Conservation (phyloP, 2,329 filamentous ascomycete species). For the Botrytis fragariae region DNA sequence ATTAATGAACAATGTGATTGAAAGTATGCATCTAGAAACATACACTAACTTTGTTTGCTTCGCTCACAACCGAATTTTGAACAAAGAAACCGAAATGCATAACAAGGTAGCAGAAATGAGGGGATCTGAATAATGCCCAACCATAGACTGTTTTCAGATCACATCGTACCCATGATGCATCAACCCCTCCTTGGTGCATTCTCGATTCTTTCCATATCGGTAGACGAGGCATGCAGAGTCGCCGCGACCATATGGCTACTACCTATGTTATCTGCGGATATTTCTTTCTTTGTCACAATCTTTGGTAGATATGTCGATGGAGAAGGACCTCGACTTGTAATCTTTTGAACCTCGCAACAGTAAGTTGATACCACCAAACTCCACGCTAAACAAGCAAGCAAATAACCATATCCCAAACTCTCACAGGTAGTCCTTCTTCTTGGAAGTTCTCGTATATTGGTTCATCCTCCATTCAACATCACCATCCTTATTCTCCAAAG, state of each 20-base stretch:
- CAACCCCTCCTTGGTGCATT: neutral
- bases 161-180: conserved; percentile 9
- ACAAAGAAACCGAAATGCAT: conserved; percentile 20
- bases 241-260: conserved; percentile 20
- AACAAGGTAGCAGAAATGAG: conserved; percentile 20
- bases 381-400: conserved; percentile 36
- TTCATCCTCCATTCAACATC: conserved; percentile 96
- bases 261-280: conserved; percentile 16
- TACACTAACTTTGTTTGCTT: neutral
- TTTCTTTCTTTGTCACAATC: conserved; percentile 16
- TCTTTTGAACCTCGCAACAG: conserved; percentile 20
- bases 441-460: conserved; percentile 88
- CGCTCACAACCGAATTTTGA: conserved; percentile 7
- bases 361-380: conserved; percentile 33
- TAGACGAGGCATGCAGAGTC: conserved; percentile 21
- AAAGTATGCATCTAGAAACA: neutral
- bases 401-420: conserved; percentile 23
- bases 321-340: conserved; percentile 17
- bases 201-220: conserved; percentile 9
- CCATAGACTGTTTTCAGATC: neutral
- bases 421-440: conserved; percentile 94
- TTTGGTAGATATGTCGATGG: conserved; percentile 19
- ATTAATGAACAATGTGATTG: conserved; percentile 13
- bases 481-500: conserved; percentile 89
- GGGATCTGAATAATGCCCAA: neutral